Conservation (phyloP, 75 land plant genomes). For the Cupressus sempervirens region DNA sequence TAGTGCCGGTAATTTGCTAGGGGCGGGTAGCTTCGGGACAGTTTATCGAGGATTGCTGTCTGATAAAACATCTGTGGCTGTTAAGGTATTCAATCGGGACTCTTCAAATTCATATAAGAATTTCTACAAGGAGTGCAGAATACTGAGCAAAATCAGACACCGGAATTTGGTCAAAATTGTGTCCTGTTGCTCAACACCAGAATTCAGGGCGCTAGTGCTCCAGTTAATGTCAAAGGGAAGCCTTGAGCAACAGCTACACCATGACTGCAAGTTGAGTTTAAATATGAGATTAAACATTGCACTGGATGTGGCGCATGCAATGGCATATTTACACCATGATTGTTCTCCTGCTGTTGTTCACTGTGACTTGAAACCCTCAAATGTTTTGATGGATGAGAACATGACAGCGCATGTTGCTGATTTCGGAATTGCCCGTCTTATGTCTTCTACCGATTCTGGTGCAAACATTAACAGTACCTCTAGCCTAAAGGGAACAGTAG, state of each 20-base stretch:
- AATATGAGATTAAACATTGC: slow-evolving; percentile 32
- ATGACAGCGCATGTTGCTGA: slow-evolving; percentile 52
- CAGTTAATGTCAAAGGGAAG: slow-evolving; percentile 70
- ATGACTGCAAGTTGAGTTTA: slow-evolving; percentile 28
- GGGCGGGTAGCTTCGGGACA: slow-evolving; percentile 41
- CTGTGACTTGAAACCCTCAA: slow-evolving; percentile 50
- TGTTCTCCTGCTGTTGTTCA: slow-evolving; percentile 52
- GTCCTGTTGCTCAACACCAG: slow-evolving; percentile 36
- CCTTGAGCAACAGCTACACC: slow-evolving; percentile 36
- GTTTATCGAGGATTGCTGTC: slow-evolving; percentile 29
- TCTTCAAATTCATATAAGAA: slow-evolving; percentile 2
- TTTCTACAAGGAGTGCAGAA: slow-evolving; percentile 53
- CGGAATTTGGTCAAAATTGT: slow-evolving; percentile 62
- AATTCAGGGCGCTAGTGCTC: slow-evolving; percentile 51
- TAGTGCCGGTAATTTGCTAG: slow-evolving; percentile 33
- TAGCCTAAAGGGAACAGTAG: slow-evolving; percentile 32
- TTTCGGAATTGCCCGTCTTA: slow-evolving; percentile 52
- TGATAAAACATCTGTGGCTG: slow-evolving; percentile 27
- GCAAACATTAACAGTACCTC: slow-evolving; percentile 36
- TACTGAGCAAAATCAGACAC: slow-evolving; percentile 55
- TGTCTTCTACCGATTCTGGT: slow-evolving; percentile 22
- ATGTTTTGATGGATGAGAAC: slow-evolving; percentile 43
- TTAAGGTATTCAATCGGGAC: slow-evolving; percentile 33
- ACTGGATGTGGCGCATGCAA: slow-evolving; percentile 46
- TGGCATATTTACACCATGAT: slow-evolving; percentile 68